Base-by-base conservation (phyloP, 2,329 filamentous ascomycete genomes). In the Pseudocercospora fuligena region DNA sequence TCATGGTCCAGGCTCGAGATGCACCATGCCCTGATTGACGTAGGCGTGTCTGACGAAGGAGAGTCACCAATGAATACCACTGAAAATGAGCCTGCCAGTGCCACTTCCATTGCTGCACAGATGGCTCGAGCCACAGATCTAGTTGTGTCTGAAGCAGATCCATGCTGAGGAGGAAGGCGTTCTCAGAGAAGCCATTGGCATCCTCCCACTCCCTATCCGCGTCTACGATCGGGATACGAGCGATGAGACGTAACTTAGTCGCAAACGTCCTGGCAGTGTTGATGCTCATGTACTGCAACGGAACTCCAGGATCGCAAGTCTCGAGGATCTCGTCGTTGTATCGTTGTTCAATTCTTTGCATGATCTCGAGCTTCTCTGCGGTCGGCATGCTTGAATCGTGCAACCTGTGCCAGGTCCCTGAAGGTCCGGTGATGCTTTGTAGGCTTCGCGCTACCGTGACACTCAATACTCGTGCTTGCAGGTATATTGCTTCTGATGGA, bases 401-500 rank as follows among this genome's bases (percentile, higher is more conserved):
- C 23, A 74, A 60, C 19, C 68, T 61, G 54, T 69, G 63, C 71
- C 71, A 74, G 1, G 70, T 74, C 3, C 70, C 68, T 47, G 65
- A 68, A n/a, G 71, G 69, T 31, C 70, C 70, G 9, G 64, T 64
- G 12, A 67, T 64, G n/a, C 69, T 68, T 47, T 70, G 70, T 7
- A 73, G 61, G 46, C 70, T 69, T 5, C 70, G 67, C 9, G 61
- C 69, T 11, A 68, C 72, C 11, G 66, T 67, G n/a, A 65, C 63
- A 40, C 65, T 63, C 63, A 67, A 66, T 6, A 68, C 70, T 40
- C 71, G 65, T 23, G 72, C 66, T 60, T 72, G 69, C 11, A 74
- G 63, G 57, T 73, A 76, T 11, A 73, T 57, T 63, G 77, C 75
- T 61, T 79, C 78, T 14, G 77, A 79, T 1, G 73, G 67, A 29